Conservation (phyloP, 257 asterid genomes). For the Solanum sejunctum region DNA sequence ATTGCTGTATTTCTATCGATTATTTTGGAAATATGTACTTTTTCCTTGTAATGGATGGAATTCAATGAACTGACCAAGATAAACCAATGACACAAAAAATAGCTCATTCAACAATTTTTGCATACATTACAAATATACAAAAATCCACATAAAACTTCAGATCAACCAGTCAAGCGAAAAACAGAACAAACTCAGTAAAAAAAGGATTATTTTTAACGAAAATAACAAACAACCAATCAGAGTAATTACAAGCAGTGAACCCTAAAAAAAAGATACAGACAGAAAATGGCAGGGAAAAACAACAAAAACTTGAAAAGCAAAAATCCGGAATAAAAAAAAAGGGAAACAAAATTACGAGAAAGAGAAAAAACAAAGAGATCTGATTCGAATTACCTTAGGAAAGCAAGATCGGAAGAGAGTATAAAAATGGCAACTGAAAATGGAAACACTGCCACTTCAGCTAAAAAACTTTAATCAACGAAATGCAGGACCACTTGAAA, state of each 20-base stretch:
- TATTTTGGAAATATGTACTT: neutral
- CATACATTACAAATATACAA: neutral
- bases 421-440: neutral
- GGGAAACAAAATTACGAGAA: neutral
- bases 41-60: neutral
- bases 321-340: neutral
- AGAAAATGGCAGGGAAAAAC: neutral
- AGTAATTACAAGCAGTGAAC: neutral
- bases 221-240: neutral
- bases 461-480: neutral
- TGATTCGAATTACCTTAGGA: neutral
- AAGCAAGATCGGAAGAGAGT: conserved; percentile 1
- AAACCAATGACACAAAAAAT: neutral
- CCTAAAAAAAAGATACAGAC: neutral
- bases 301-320: neutral
- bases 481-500: neutral
- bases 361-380: neutral
- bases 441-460: neutral
- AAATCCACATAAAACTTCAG: neutral
- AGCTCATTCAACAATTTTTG: neutral
- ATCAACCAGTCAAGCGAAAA: neutral
- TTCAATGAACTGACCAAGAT: neutral
- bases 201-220: neutral
- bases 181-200: neutral
- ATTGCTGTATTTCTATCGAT: neutral